These are phyloP conservation scores for Fusarium nodosum DNA, from an alignment of 2,329 filamentous ascomycete species.

Conservation along the genomic window DNA sequence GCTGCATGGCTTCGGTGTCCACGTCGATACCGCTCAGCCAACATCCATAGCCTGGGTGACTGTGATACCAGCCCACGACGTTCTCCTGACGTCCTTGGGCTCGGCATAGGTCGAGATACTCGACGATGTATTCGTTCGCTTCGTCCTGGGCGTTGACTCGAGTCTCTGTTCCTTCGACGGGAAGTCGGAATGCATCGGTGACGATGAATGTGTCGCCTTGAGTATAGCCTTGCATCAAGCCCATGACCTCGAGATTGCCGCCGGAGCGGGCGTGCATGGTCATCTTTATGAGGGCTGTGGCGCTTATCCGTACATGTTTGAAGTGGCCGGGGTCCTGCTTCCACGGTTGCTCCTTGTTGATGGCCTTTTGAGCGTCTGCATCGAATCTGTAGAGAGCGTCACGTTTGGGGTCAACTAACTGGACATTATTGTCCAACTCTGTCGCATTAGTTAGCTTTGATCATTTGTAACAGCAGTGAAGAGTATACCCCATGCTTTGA, in stretches of 20 bases:
- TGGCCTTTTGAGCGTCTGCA: slow-evolving; percentile 73
- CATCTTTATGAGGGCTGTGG: slow-evolving; percentile 97
- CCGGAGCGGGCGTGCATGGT: slow-evolving; percentile 98
- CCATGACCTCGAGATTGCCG: slow-evolving; percentile 94
- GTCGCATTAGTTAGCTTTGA: slow-evolving; percentile 30
- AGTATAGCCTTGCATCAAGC: slow-evolving; percentile 96
- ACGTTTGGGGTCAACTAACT: slow-evolving; percentile 85
- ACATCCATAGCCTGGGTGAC: slow-evolving; percentile 96
- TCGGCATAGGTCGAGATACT: slow-evolving; percentile 82
- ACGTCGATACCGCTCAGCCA: slow-evolving; percentile 99
- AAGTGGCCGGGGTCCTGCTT: slow-evolving; percentile 84
- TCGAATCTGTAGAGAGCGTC: slow-evolving; percentile 94
- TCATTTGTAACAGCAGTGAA: background rate
- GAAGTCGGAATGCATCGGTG: slow-evolving; percentile 92
- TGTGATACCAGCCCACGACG: slow-evolving; percentile 98
- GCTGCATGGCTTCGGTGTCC: slow-evolving; percentile 86
- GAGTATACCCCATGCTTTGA: slow-evolving; percentile 51
- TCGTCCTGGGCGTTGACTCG: slow-evolving; percentile 96
- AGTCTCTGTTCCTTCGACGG: slow-evolving; percentile 98
- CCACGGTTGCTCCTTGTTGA: slow-evolving; percentile 80
- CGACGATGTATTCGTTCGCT: slow-evolving; percentile 96
- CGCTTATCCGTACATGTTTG: slow-evolving; percentile 92
- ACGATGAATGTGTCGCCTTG: slow-evolving; percentile 88
- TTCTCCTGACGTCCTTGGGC: slow-evolving; percentile 87
- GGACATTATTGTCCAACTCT: slow-evolving; percentile 91